Base-by-base conservation (phyloP, 768 basidiomycete genomes). In the Leccinum fibrillosum region DNA sequence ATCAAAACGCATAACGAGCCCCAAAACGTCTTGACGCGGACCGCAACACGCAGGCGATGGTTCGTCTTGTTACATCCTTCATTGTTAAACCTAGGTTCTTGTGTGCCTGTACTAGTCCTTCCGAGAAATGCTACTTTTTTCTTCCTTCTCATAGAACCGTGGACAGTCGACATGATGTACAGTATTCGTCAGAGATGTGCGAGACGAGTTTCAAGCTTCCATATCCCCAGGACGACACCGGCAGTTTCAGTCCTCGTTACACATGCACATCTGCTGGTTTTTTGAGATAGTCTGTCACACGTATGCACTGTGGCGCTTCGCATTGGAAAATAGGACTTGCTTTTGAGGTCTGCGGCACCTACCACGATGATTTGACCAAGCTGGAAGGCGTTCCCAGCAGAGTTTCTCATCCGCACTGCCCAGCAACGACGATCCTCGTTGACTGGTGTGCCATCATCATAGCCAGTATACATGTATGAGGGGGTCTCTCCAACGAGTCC, bases 1-100 rank as follows among this genome's bases (percentile, higher is more conserved):
- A 71, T 37, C 70, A 71, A 45, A 69, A 37, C 28, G 69, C 55
- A 52, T 70, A 11, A 35, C 19, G 19, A 44, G 37, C 17, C 37
- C 11, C 8, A 1, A 10, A 39, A 44, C 42, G 10, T 11, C 39
- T 42, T 37, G 7, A 37, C 15, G 34, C 13, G 13, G 13, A 34
- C 5, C 34, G 13, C 13, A 35, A 35, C 13, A 32, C 32, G 32
- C 32, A 12, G 32, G 12, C 12, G 32, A 12, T 32, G 32, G n/a
- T 42, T 39, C 39, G 17, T 44, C 42, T 44, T 19, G 42, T 44
- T 44, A 44, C 42, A 44, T 19, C 42, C 19, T n/a, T n/a, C 42
- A 10, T 48, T 45, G 19, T 45, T 45, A 7, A 45, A 19, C 47
- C 4, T 7, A 47, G 8, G 21, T 8, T 17, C 5, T 44, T 19